Evolutionary conservation across 805 yeast genomes (phyloP).

Genomic region (Yamadazyma phyllophila): DNA sequence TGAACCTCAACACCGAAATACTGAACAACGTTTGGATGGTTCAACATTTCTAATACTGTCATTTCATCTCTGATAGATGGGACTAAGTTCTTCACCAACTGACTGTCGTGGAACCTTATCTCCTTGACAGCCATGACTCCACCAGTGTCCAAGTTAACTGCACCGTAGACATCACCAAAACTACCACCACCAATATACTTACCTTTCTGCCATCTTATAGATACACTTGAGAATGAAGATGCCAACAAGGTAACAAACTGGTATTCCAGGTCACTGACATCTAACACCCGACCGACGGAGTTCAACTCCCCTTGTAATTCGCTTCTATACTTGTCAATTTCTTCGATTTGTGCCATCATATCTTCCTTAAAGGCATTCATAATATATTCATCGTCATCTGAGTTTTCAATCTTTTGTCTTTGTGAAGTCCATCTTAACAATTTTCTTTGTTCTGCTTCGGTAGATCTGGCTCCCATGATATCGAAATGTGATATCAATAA

Average conservation of each 20-base stretch:
- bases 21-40: conserved; percentile 95
- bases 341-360: conserved; percentile 61
- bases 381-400: conserved; percentile 39
- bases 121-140: conserved; percentile 97
- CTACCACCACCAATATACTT: conserved; percentile 92
- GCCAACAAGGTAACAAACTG: conserved; percentile 85
- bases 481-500: conserved; percentile 92
- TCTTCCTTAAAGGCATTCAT: conserved; percentile 58
- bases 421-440: conserved; percentile 52
- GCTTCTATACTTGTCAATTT: conserved; percentile 58
- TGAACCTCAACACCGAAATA: conserved; percentile 97
- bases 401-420: conserved; percentile 51
- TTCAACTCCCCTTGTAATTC: conserved; percentile 39
- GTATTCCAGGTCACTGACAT: conserved; percentile 81
- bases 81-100: conserved; percentile 77
- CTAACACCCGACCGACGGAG: conserved; percentile 83
- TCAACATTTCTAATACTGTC: conserved; percentile 91
- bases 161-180: conserved; percentile 91
- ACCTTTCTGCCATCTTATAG: conserved; percentile 97
- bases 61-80: conserved; percentile 93
- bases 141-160: conserved; percentile 90
- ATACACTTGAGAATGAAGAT: conserved; percentile 81
- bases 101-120: conserved; percentile 84
- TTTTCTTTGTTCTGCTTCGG: conserved; percentile 58
- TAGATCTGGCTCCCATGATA: conserved; percentile 95